Evolutionary conservation across 2,329 filamentous ascomycete species (phyloP).

Genomic region (Fusarium caatingaense): DNA sequence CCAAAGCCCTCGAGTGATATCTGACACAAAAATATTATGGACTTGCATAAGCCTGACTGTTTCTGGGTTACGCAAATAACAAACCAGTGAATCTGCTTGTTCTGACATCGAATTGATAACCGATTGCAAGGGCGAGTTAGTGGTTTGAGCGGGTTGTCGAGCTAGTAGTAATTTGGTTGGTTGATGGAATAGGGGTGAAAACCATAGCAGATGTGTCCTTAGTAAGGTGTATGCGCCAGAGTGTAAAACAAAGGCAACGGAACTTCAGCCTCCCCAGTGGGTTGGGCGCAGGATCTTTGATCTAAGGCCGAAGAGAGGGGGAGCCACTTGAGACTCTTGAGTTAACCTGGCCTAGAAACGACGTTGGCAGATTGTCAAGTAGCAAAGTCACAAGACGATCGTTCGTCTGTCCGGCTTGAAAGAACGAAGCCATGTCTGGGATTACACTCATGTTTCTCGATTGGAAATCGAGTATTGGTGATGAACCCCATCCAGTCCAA

Average conservation of each 20-base stretch:
- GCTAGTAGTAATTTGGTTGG: slow-evolving; percentile 14
- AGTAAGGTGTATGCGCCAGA: not conserved
- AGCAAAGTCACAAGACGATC: not conserved
- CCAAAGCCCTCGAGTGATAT: not conserved
- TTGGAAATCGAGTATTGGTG: not conserved
- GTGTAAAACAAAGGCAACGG: slow-evolving; percentile 13
- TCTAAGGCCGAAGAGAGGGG: slow-evolving; percentile 7
- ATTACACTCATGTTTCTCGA: not conserved
- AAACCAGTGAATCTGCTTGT: slow-evolving; percentile 27
- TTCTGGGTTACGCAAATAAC: slow-evolving; percentile 12
- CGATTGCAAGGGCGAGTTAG: slow-evolving; percentile 25
- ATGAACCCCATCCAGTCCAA: not conserved
- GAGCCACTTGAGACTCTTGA: not conserved
- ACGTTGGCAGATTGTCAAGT: slow-evolving; percentile 6
- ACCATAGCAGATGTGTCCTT: slow-evolving; percentile 7
- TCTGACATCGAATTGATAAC: slow-evolving; percentile 28
- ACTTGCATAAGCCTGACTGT: slow-evolving; percentile 1
- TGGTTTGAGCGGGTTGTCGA: slow-evolving; percentile 1
- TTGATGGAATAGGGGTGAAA: not conserved
- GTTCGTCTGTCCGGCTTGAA: not conserved
- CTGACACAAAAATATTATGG: slow-evolving; percentile 4
- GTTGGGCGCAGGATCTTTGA: slow-evolving; percentile 25
- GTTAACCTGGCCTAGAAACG: slow-evolving; percentile 5
- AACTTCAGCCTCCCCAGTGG: slow-evolving; percentile 33
- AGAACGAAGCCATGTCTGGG: slow-evolving; percentile 6